Conservation (phyloP, 441 rosid genomes). For the Biscutella auriculata region DNA sequence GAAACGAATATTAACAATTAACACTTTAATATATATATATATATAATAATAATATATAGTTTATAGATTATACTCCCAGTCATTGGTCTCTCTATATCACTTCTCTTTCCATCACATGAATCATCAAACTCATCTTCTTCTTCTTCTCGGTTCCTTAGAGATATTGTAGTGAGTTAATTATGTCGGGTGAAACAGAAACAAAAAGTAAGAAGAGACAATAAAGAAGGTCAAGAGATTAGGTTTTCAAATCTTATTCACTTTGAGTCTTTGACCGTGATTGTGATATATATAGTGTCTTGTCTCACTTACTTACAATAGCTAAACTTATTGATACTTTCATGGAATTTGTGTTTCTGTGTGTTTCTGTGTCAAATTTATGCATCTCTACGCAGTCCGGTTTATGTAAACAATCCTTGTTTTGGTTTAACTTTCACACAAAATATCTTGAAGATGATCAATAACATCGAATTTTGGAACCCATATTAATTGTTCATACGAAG, state of each 20-base stretch:
- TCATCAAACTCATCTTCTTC: too few species aligned
- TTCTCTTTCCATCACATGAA: too few species aligned
- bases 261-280: conserved; percentile 19
- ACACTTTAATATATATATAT: too few species aligned
- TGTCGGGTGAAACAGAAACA: conserved; percentile 23
- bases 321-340: conserved; percentile 6
- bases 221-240: conserved; percentile 14
- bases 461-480: conserved; percentile 23
- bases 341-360: conserved; percentile 18
- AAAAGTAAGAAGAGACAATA: conserved; percentile 15
- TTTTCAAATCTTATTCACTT: conserved; percentile 19
- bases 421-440: conserved; percentile 8
- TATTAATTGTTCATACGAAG: conserved; percentile 21
- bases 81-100: too few species aligned
- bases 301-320: conserved; percentile 19
- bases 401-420: conserved; percentile 6
- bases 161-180: conserved; percentile 2
- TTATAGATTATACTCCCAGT: too few species aligned
- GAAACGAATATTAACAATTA: too few species aligned
- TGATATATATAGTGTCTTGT: conserved; percentile 25
- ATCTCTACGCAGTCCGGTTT: background rate
- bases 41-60: too few species aligned
- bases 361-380: conserved; percentile 21
- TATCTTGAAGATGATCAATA: conserved; percentile 18
- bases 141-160: too few species aligned